phyloP scores from a whole-genome alignment of 306 rosid species.

The Dryas drummondii region DNA sequence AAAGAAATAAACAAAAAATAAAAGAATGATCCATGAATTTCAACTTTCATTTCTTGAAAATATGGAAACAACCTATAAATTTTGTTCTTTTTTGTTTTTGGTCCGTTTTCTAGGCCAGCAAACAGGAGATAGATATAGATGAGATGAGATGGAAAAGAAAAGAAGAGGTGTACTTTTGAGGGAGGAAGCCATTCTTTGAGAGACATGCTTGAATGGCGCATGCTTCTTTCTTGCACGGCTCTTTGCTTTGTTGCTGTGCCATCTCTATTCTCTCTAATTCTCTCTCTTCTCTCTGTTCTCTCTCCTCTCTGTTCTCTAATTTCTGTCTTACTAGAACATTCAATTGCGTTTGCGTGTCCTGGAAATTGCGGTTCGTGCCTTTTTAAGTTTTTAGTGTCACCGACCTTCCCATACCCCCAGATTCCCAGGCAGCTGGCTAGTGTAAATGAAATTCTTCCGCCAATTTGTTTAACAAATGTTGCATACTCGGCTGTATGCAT shows the following conservation, averaged over 20 bases:
- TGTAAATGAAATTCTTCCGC: too few relatives aligned
- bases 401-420: too few relatives aligned
- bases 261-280: slow-evolving; percentile 31
- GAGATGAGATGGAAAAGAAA: neutral
- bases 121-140: neutral
- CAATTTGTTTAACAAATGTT: too few relatives aligned
- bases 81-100: neutral
- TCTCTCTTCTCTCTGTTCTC: neutral
- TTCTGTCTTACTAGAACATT: too few relatives aligned
- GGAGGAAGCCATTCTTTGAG: slow-evolving; percentile 71
- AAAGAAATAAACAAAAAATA: neutral
- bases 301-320: neutral
- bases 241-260: slow-evolving; percentile 61
- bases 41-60: neutral
- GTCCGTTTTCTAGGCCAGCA: slow-evolving; percentile 7
- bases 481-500: too few relatives aligned
- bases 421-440: too few relatives aligned
- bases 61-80: too few relatives aligned
- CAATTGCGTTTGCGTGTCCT: too few relatives aligned
- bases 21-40: neutral
- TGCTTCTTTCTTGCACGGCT: slow-evolving; percentile 94
- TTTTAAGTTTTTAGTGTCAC: too few relatives aligned
- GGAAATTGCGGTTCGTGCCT: too few relatives aligned
- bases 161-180: slow-evolving; percentile 51
- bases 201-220: slow-evolving; percentile 94